Evolutionary conservation across 352 stramenopile genomes (phyloP).

Genomic region (Globisporangium ultimum): DNA sequence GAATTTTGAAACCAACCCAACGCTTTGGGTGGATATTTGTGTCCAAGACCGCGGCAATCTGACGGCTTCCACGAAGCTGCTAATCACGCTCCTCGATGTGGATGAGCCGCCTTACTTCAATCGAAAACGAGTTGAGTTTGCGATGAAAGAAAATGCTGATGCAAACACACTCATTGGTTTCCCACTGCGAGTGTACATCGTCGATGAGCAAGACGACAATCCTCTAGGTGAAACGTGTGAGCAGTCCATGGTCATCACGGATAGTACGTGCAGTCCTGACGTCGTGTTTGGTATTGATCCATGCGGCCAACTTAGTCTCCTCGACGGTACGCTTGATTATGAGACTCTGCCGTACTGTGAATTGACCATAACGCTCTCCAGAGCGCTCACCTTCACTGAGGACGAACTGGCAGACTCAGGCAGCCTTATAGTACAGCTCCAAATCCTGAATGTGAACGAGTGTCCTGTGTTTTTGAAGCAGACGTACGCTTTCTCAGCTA

Average conservation of each 20-base stretch:
- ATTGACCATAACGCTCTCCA: constrained; percentile 3
- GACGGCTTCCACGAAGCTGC: constrained; percentile 17
- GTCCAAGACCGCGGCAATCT: constrained; percentile 36
- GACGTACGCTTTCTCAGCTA: constrained; percentile 2
- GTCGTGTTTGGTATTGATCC: background rate
- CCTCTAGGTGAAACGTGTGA: constrained; percentile 3
- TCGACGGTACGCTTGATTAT: background rate
- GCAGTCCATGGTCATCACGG: background rate
- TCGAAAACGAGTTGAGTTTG: constrained; percentile 19
- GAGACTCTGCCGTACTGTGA: constrained; percentile 3
- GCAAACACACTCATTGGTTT: constrained; percentile 12
- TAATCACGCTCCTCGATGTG: constrained; percentile 38
- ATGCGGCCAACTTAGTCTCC: constrained; percentile 2
- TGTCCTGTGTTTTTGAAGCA: constrained; percentile 4
- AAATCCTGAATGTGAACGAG: constrained; percentile 10
- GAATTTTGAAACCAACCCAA: constrained; percentile 34
- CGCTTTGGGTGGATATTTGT: constrained; percentile 47
- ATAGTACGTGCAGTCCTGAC: background rate
- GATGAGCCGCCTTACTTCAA: constrained; percentile 45
- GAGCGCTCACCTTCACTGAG: constrained; percentile 1
- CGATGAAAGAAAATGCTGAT: constrained; percentile 24
- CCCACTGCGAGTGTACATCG: background rate
- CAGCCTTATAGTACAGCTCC: background rate
- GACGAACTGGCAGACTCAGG: background rate
- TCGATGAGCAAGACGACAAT: constrained; percentile 15